Conservation (phyloP, 164 flowering plant genomes). For the Vitis vinifera region DNA sequence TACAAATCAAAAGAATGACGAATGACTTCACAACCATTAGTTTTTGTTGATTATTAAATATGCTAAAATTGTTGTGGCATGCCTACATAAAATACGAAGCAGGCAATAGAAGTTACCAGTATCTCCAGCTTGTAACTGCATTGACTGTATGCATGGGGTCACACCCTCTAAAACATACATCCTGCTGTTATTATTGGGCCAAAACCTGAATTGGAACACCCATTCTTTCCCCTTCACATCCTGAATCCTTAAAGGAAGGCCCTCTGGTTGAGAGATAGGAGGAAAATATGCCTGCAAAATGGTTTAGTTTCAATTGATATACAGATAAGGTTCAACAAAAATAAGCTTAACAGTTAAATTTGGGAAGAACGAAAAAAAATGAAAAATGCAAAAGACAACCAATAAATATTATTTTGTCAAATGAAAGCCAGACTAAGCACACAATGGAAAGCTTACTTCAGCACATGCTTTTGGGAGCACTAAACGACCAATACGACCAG, state of each 20-base stretch:
- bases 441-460: conserved; percentile 41
- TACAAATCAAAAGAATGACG: too few relatives aligned
- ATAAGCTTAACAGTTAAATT: too few relatives aligned
- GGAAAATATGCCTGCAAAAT: conserved; percentile 53
- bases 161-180: conserved; percentile 71
- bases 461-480: conserved; percentile 79
- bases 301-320: background rate
- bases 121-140: conserved; percentile 71
- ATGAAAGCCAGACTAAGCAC: background rate
- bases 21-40: too few relatives aligned
- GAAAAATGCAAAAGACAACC: too few relatives aligned
- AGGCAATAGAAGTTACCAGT: conserved; percentile 35
- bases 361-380: too few relatives aligned
- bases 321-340: background rate
- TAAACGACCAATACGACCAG: conserved; percentile 68
- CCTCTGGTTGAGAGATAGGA: conserved; percentile 61
- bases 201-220: conserved; percentile 64
- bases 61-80: too few relatives aligned
- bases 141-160: conserved; percentile 68
- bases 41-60: too few relatives aligned
- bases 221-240: conserved; percentile 64
- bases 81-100: background rate
- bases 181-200: conserved; percentile 70
- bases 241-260: conserved; percentile 57
- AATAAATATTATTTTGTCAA: too few relatives aligned